Evolutionary conservation across 2,329 filamentous ascomycete genomes (phyloP).

Genomic region (Didymella keratinophila): DNA sequence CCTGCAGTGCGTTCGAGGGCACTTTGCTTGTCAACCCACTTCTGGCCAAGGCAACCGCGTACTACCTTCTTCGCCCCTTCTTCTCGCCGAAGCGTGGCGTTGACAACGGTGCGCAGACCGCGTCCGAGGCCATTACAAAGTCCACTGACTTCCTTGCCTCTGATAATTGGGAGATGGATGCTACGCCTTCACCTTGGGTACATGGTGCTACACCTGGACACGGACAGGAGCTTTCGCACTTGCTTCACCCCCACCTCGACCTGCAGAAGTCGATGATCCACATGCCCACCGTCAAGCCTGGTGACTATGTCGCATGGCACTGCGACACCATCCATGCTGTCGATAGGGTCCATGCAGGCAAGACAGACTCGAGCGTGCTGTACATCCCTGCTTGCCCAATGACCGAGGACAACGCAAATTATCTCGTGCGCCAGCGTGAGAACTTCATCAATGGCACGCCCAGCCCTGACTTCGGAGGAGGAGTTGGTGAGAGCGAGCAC

Average conservation of each 20-base stretch:
- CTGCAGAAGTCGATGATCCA: slow-evolving; percentile 75
- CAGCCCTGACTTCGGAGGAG: slow-evolving; percentile 61
- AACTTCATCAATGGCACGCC: slow-evolving; percentile 70
- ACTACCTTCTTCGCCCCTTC: slow-evolving; percentile 83
- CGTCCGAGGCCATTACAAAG: slow-evolving; percentile 40
- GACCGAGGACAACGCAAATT: slow-evolving; percentile 76
- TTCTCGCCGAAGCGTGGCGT: slow-evolving; percentile 65
- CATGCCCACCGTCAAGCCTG: slow-evolving; percentile 71
- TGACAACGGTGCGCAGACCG: slow-evolving; percentile 40
- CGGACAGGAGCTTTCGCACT: slow-evolving; percentile 71
- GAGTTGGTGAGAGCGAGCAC: slow-evolving; percentile 68
- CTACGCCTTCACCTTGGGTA: slow-evolving; percentile 64
- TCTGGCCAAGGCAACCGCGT: slow-evolving; percentile 76
- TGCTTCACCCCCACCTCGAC: slow-evolving; percentile 74
- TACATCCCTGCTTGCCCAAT: slow-evolving; percentile 90
- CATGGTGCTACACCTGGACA: slow-evolving; percentile 75
- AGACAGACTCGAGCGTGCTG: slow-evolving; percentile 78
- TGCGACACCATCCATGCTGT: slow-evolving; percentile 85
- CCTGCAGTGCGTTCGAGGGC: slow-evolving; percentile 75
- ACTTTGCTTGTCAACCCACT: slow-evolving; percentile 85
- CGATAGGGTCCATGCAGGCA: slow-evolving; percentile 77
- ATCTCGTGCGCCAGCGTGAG: slow-evolving; percentile 73
- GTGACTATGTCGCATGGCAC: slow-evolving; percentile 81
- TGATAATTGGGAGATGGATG: slow-evolving; percentile 68
- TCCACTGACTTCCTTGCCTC: slow-evolving; percentile 57